These are phyloP conservation scores for Ogataea trehaloabstinens DNA, from an alignment of 805 yeast species.

Conservation along the genomic window DNA sequence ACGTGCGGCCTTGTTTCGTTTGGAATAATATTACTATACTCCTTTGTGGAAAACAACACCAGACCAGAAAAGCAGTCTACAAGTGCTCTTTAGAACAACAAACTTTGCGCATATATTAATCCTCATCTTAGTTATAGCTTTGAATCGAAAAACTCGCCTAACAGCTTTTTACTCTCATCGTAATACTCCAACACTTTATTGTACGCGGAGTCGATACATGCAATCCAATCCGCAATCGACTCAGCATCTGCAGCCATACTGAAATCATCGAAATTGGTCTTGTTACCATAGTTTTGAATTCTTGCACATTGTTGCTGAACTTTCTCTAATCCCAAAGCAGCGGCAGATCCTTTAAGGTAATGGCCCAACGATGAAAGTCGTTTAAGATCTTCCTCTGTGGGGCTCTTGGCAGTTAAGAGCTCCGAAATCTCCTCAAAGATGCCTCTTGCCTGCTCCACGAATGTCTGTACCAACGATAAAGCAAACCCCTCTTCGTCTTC, in stretches of 20 bases:
- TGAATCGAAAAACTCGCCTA: slow-evolving; percentile 50
- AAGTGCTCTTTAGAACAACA: neutral
- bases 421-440: slow-evolving; percentile 72
- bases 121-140: slow-evolving; percentile 20
- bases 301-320: slow-evolving; percentile 88
- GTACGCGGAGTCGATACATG: slow-evolving; percentile 52
- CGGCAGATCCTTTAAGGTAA: slow-evolving; percentile 92
- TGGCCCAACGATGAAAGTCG: slow-evolving; percentile 80
- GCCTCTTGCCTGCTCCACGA: slow-evolving; percentile 82
- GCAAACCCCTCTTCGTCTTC: slow-evolving; percentile 95
- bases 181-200: slow-evolving; percentile 51
- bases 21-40: slow-evolving; percentile 69
- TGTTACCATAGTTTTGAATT: slow-evolving; percentile 84
- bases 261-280: slow-evolving; percentile 28
- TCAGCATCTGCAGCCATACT: slow-evolving; percentile 31
- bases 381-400: slow-evolving; percentile 43
- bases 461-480: slow-evolving; percentile 71
- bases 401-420: slow-evolving; percentile 34
- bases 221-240: slow-evolving; percentile 32
- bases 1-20: slow-evolving; percentile 72
- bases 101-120: too few species aligned
- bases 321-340: slow-evolving; percentile 81
- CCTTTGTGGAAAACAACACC: slow-evolving; percentile 35
- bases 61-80: neutral
- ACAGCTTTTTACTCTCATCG: slow-evolving; percentile 45